Percentiles rank a stretch among this genome's conserved stretches.
These are phyloP conservation scores for Lachnellula arida DNA, from an alignment of 2,329 filamentous ascomycete genomes.

Conservation along the genomic window DNA sequence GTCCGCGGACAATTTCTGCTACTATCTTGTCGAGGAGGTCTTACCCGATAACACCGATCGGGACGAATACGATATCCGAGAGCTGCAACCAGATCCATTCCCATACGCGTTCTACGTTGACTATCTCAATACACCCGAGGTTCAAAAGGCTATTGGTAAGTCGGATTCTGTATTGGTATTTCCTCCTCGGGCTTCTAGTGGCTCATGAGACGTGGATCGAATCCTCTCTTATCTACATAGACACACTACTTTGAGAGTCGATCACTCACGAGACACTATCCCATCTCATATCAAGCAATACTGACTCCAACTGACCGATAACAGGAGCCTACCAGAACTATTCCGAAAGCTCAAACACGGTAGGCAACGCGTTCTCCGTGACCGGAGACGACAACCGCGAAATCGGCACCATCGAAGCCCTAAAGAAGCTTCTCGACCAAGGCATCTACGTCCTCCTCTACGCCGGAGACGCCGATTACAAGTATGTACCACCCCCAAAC, in stretches of 20 bases:
- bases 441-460: conserved; percentile 67
- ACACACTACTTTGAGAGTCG: too few relatives aligned
- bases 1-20: conserved; percentile 52
- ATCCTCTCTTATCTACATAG: too few relatives aligned
- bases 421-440: conserved; percentile 55
- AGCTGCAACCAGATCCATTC: conserved; percentile 52
- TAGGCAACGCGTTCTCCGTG: conserved; percentile 39
- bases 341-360: conserved; percentile 41
- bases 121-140: conserved; percentile 52
- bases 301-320: too few relatives aligned
- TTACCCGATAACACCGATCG: conserved; percentile 48
- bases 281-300: too few relatives aligned
- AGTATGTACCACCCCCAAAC: conserved; percentile 37
- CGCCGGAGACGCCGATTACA: conserved; percentile 45
- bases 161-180: too few relatives aligned
- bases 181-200: too few relatives aligned
- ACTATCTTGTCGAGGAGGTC: conserved; percentile 45
- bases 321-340: conserved; percentile 52
- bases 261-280: too few relatives aligned
- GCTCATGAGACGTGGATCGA: too few relatives aligned
- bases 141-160: conserved; percentile 49
- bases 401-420: conserved; percentile 42
- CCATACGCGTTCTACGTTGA: conserved; percentile 49
- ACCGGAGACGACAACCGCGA: conserved; percentile 47
- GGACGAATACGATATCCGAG: conserved; percentile 57